These are phyloP conservation scores for Microsporum ferrugineum DNA, from an alignment of 2,329 filamentous ascomycete species.

Conservation along the genomic window DNA sequence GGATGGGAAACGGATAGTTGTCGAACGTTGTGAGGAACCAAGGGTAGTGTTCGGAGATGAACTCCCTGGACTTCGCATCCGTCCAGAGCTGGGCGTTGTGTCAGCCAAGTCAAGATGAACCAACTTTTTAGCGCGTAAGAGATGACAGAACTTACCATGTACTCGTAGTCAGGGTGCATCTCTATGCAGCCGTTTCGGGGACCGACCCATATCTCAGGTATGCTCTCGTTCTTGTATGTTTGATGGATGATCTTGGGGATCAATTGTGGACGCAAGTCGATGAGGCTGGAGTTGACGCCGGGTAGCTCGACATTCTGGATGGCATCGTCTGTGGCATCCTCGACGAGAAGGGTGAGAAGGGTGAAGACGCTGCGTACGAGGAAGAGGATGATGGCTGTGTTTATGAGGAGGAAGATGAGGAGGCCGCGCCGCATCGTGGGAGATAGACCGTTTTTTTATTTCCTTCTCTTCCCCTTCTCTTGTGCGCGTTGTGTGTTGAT, in stretches of 20 bases:
- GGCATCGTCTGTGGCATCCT: conserved; percentile 55
- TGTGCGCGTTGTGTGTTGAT: neutral
- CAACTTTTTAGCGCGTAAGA: no score
- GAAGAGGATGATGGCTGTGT: conserved; percentile 51
- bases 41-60: conserved; percentile 61
- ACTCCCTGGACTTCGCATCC: conserved; percentile 55
- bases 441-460: neutral
- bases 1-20: conserved; percentile 61
- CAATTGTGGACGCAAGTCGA: conserved; percentile 46
- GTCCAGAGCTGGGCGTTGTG: conserved; percentile 56
- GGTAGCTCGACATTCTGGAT: conserved; percentile 57
- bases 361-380: conserved; percentile 59
- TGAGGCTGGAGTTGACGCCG: conserved; percentile 49
- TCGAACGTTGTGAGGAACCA: conserved; percentile 69
- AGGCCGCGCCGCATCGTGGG: conserved; percentile 49
- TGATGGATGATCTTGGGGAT: conserved; percentile 71
- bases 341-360: conserved; percentile 56
- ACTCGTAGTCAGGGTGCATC: conserved; percentile 60
- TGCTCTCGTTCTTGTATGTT: conserved; percentile 59
- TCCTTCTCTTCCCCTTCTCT: neutral
- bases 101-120: neutral
- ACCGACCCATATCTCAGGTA: conserved; percentile 54
- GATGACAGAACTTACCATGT: conserved; percentile 42
- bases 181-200: conserved; percentile 57
- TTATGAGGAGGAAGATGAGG: conserved; percentile 53